A percentile compares a stretch with the other conserved stretches of the same genome.
Conservation (phyloP, 148 eudicot species). For the Oxyria digyna region DNA sequence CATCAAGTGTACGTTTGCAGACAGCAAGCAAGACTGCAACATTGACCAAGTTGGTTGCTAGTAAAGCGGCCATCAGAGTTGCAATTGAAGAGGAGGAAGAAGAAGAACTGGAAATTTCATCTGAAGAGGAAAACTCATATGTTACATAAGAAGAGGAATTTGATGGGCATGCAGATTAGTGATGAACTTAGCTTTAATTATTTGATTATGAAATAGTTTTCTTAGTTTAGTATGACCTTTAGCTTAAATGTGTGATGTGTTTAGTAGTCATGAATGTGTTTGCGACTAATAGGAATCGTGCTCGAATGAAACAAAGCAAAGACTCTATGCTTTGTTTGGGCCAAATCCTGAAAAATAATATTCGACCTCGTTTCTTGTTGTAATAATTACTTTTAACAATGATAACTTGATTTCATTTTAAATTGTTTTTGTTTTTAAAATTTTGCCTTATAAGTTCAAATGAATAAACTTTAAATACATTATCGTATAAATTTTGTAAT, state of each 20-base stretch:
- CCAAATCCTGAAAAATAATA: neutral
- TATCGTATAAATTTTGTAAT: too few relatives aligned
- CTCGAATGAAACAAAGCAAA: too few relatives aligned
- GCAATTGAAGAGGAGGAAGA: constrained; percentile 36
- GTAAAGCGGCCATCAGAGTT: constrained; percentile 16
- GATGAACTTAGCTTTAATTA: too few relatives aligned
- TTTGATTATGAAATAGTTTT: neutral
- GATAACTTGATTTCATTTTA: too few relatives aligned
- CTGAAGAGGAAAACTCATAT: constrained; percentile 28
- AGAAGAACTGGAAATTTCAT: neutral
- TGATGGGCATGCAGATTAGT: constrained; percentile 8
- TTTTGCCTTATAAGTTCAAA: too few relatives aligned
- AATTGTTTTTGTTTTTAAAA: too few relatives aligned
- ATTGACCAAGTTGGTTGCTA: constrained; percentile 53
- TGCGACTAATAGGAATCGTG: too few relatives aligned
- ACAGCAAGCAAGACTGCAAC: constrained; percentile 97
- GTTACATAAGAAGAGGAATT: constrained; percentile 53
- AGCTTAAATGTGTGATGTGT: neutral
- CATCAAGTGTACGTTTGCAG: too few relatives aligned
- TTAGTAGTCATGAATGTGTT: neutral
- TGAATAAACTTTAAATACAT: too few relatives aligned
- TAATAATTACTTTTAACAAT: neutral
- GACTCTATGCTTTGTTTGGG: neutral
- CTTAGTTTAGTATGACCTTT: neutral
- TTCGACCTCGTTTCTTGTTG: neutral